Conservation (phyloP, 208 protist species). For the Trypanosomatidae sp. region DNA sequence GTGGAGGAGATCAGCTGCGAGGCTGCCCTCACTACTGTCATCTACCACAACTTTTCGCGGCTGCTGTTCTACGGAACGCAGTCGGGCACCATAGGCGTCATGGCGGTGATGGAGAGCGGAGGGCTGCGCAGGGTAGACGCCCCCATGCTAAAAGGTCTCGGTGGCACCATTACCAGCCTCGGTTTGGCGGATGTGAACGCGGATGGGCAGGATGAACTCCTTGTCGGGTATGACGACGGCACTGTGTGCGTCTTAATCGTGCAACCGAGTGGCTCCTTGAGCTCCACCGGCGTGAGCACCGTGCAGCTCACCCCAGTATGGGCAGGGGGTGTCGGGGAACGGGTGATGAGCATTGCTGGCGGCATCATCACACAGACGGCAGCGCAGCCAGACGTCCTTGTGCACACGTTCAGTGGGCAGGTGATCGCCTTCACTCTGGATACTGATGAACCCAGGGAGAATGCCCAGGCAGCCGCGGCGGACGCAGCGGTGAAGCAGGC, state of each 20-base stretch:
- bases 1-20: constrained; percentile 71
- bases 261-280: constrained; percentile 3
- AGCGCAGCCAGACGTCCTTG: constrained; percentile 54
- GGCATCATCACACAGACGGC: constrained; percentile 52
- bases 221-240: constrained; percentile 83
- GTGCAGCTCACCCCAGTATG: constrained; percentile 43
- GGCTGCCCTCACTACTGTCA: constrained; percentile 62
- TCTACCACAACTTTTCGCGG: constrained; percentile 26
- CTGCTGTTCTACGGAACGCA: constrained; percentile 81
- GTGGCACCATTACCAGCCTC: constrained; percentile 51
- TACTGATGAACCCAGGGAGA: constrained; percentile 21
- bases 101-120: constrained; percentile 33
- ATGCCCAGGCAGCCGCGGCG: constrained; percentile 22
- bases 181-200: constrained; percentile 57
- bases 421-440: constrained; percentile 65
- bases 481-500: constrained; percentile 22
- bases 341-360: constrained; percentile 63
- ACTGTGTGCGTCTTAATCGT: constrained; percentile 61
- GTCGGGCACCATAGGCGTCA: constrained; percentile 68
- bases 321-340: constrained; percentile 48
- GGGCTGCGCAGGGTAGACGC: constrained; percentile 31
- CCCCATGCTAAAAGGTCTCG: constrained; percentile 24
- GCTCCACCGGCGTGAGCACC: background rate
- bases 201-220: constrained; percentile 63
- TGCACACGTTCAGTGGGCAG: constrained; percentile 79